Conservation (phyloP, 192 early-diverging fungal genomes). For the Linnemannia hyalina region DNA sequence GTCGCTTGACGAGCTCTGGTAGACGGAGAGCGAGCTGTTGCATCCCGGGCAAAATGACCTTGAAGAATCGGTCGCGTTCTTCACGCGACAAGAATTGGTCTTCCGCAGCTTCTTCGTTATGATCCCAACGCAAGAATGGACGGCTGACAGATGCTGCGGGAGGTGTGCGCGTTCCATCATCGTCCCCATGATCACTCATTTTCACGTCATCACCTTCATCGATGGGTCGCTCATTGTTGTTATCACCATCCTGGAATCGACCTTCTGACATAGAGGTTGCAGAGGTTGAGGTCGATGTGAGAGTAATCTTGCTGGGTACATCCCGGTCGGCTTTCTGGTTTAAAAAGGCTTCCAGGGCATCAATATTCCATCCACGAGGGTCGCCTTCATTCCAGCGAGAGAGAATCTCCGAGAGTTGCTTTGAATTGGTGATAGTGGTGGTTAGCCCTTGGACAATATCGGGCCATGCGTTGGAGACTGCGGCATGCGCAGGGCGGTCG, state of each 20-base stretch:
- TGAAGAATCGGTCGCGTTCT: conserved; percentile 39
- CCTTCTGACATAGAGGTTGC: background rate
- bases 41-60: conserved; percentile 26
- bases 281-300: background rate
- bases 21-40: conserved; percentile 38
- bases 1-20: conserved; percentile 47
- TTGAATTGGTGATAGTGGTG: conserved; percentile 17
- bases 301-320: background rate
- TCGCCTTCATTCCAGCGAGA: conserved; percentile 26
- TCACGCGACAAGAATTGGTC: conserved; percentile 22
- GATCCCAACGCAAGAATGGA: background rate
- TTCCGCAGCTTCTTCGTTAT: conserved; percentile 6
- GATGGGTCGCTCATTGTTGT: background rate
- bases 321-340: conserved; percentile 17
- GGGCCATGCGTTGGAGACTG: conserved; percentile 2
- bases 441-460: conserved; percentile 44
- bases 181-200: background rate
- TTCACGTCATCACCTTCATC: background rate
- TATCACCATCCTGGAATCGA: background rate
- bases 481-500: background rate
- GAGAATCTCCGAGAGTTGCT: conserved; percentile 25
- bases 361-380: conserved; percentile 5
- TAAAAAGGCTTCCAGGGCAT: conserved; percentile 33
- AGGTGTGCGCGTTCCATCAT: background rate
- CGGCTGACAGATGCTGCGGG: background rate